Evolutionary conservation across 2,329 filamentous ascomycete genomes (phyloP), one percentile per base, ranked within the genome.

Genomic region (Fusarium veterinarium): DNA sequence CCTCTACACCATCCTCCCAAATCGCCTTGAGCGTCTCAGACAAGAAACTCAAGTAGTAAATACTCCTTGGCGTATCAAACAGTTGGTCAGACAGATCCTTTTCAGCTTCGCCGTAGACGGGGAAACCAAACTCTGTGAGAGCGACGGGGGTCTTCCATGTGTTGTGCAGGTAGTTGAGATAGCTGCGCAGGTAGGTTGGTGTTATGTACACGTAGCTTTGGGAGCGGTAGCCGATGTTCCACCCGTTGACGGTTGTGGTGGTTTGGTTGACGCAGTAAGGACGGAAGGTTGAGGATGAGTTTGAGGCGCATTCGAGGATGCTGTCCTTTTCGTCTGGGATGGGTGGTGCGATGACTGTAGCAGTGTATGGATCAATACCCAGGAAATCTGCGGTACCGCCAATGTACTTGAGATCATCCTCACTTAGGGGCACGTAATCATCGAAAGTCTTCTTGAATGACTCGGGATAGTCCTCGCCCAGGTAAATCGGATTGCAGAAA

Each of bases 101-200:
- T 0, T 80, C 74, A 7, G 80, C 80, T 73, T 89, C 88, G 13
- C 75, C 83, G 53, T 84, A 87, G 0, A 88, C 84, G 8, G 88
- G 86, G 75, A 89, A 90, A 0, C 89, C 89, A 69, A 90, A 90
- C 75, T 91, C 89, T 11, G 85, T 84, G 9, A 90, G 79, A 28
- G 82, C 80, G 12, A 88, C 80, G 0, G 86, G 86, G 0, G 79
- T 76, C 37, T 80, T 84, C 82, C 86, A 91, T 0, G 86, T 90
- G 77, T 90, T 90, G 83, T 86, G 89, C 5, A 91, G 79, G 74
- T 90, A 91, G 71, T 82, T 85, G 8, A 90, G 81, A 69, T 88
- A 86, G 59, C 82, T 83, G 58, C 87, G 84, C n/a, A 91, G 83
- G 71, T 89, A 90, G 5, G 83, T 84, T 0, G 89, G 89, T 0